These are phyloP conservation scores for Psidium guajava DNA, from an alignment of 345 rosid genomes.

Conservation along the genomic window DNA sequence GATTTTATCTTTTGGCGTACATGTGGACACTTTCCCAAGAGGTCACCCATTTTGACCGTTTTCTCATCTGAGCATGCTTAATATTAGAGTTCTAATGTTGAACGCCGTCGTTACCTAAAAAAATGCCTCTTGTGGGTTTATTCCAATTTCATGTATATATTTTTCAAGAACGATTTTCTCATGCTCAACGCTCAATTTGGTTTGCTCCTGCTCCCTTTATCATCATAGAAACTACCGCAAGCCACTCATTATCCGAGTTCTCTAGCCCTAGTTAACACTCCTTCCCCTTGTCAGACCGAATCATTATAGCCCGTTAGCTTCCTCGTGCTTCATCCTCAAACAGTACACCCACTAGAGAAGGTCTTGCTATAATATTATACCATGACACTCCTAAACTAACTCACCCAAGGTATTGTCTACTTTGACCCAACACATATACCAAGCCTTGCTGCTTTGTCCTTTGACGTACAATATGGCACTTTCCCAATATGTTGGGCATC, in stretches of 20 bases:
- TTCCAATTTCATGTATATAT: background rate
- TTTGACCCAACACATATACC: background rate
- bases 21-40: background rate
- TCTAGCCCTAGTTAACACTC: background rate
- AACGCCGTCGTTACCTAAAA: background rate
- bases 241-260: no score
- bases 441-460: no score
- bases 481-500: no score
- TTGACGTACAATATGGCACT: no score
- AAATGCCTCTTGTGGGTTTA: background rate
- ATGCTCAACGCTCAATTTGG: no score
- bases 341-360: background rate
- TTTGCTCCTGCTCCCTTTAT: background rate
- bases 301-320: background rate
- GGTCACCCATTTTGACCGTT: accelerated
- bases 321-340: background rate
- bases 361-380: background rate
- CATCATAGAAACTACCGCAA: no score
- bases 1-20: no score
- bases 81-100: background rate
- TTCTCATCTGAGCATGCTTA: background rate
- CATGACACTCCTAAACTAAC: background rate
- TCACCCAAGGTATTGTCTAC: background rate
- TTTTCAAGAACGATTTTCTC: no score
- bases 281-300: accelerated